Conservation (phyloP, 1,139 yeast species). For the Pichia sp. region DNA sequence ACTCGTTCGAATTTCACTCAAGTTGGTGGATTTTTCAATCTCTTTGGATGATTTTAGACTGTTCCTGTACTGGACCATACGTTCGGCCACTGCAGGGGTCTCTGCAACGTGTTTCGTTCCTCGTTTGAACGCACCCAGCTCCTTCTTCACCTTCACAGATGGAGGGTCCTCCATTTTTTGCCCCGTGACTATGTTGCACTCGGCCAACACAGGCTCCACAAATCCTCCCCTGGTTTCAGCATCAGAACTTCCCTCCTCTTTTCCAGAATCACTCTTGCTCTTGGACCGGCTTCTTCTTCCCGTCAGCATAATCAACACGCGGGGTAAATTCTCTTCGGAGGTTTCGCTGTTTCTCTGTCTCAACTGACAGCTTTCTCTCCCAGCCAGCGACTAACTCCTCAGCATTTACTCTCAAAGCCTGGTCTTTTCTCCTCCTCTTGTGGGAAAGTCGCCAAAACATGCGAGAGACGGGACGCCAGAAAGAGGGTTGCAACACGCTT, state of each 20-base stretch:
- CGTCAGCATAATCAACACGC: background rate
- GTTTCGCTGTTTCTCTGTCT: background rate
- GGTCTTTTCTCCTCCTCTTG: background rate
- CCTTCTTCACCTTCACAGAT: slow-evolving; percentile 48
- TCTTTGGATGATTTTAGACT: slow-evolving; percentile 35
- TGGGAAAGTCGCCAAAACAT: background rate
- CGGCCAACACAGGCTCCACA: slow-evolving; percentile 56
- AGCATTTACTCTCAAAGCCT: background rate
- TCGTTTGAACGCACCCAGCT: slow-evolving; percentile 30
- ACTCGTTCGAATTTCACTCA: slow-evolving; percentile 10
- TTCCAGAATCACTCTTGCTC: background rate
- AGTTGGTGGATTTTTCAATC: slow-evolving; percentile 34
- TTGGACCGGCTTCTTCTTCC: slow-evolving; percentile 1
- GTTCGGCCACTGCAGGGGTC: background rate
- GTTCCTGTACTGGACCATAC: slow-evolving; percentile 26
- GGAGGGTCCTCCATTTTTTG: slow-evolving; percentile 63
- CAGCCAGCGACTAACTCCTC: background rate
- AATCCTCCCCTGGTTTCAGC: slow-evolving; percentile 28
- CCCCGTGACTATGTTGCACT: slow-evolving; percentile 59
- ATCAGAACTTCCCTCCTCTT: background rate
- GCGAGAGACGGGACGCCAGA: background rate
- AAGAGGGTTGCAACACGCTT: background rate
- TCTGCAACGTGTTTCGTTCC: slow-evolving; percentile 3
- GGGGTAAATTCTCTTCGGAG: background rate
- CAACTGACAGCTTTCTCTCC: background rate